These are phyloP conservation scores for Hevea brasiliensis DNA, from an alignment of 345 rosid genomes.

Conservation along the genomic window DNA sequence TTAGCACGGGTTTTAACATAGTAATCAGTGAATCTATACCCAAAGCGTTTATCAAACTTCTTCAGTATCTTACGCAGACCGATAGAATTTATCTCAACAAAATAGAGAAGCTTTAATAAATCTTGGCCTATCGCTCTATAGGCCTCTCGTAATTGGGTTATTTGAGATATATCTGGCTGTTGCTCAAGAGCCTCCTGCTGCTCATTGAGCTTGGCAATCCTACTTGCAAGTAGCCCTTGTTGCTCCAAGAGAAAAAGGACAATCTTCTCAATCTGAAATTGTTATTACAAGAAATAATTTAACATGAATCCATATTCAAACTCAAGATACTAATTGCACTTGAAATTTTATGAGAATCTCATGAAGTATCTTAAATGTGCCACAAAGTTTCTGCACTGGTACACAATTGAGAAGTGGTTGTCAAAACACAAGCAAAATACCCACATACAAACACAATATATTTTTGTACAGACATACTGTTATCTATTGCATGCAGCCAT, in stretches of 20 bases:
- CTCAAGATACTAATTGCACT: not conserved
- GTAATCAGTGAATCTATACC: slow-evolving; percentile 84
- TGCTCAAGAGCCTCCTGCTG: slow-evolving; percentile 60
- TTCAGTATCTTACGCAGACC: slow-evolving; percentile 95
- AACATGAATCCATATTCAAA: not conserved
- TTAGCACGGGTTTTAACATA: slow-evolving; percentile 94
- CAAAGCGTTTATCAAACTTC: slow-evolving; percentile 96
- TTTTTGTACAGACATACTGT: not conserved
- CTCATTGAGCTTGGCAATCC: slow-evolving; percentile 65
- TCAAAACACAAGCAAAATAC: not conserved
- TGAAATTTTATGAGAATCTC: slow-evolving; percentile 1
- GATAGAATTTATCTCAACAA: slow-evolving; percentile 85
- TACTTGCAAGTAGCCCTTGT: slow-evolving; percentile 83
- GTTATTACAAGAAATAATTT: slow-evolving; percentile 1
- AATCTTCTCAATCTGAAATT: slow-evolving; percentile 84
- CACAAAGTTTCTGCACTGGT: not conserved
- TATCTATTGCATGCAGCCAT: not conserved
- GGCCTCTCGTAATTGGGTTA: slow-evolving; percentile 66
- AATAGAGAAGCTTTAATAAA: slow-evolving; percentile 75
- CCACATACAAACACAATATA: not conserved
- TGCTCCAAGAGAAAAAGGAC: slow-evolving; percentile 95
- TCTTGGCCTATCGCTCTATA: slow-evolving; percentile 76
- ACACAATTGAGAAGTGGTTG: not conserved
- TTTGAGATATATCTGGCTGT: slow-evolving; percentile 64
- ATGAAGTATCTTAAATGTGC: not conserved